These are phyloP conservation scores for Nemania bipapillata DNA, from an alignment of 2,329 filamentous ascomycete genomes.

Conservation along the genomic window DNA sequence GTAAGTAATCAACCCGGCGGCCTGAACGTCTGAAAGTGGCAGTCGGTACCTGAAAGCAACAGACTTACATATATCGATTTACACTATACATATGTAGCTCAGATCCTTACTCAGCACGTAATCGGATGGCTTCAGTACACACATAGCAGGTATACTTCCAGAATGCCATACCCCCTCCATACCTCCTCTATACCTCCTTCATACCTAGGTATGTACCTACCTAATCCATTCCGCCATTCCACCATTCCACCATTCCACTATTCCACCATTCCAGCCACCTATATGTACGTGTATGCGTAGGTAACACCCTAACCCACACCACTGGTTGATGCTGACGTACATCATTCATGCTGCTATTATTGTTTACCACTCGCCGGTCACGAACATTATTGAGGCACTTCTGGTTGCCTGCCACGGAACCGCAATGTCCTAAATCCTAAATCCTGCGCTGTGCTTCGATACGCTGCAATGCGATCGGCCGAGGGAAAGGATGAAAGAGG, in stretches of 20 bases:
- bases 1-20: no score
- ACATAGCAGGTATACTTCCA: no score
- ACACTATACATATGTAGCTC: background rate
- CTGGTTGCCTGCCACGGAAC: constrained; percentile 2
- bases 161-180: no score
- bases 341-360: constrained; percentile 16
- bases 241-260: background rate
- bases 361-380: constrained; percentile 9
- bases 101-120: constrained; percentile 1
- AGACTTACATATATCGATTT: no score
- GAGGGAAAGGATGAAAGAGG: background rate
- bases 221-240: background rate
- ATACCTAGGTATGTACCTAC: no score
- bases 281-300: background rate
- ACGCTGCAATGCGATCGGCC: no score
- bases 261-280: background rate
- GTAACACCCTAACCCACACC: constrained; percentile 7
- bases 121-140: background rate
- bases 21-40: no score
- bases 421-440: background rate
- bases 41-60: no score
- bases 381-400: constrained; percentile 1
- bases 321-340: constrained; percentile 11
- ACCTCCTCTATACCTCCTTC: no score
- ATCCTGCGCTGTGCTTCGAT: no score